Conservation (phyloP, 2,329 filamentous ascomycete species). For the Colletotrichum coccodes region DNA sequence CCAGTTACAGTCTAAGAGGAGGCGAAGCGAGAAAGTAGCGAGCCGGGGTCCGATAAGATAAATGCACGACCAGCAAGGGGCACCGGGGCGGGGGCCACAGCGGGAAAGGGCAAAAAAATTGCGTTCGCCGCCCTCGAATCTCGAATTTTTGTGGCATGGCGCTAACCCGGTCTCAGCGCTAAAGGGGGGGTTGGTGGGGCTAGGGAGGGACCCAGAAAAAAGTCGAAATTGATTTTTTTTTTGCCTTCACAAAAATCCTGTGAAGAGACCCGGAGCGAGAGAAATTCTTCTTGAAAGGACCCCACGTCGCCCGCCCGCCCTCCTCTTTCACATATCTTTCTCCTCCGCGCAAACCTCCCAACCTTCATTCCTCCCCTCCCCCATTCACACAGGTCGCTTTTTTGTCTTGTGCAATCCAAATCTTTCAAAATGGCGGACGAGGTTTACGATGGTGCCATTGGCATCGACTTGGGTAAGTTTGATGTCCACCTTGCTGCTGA, state of each 20-base stretch:
- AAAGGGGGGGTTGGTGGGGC: slow-evolving; percentile 30
- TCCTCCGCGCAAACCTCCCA: slow-evolving; percentile 32
- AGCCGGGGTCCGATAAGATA: slow-evolving; percentile 30
- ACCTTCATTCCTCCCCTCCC: slow-evolving; percentile 35
- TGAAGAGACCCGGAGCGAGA: slow-evolving; percentile 28
- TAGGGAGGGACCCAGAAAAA: slow-evolving; percentile 27
- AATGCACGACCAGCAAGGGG: slow-evolving; percentile 7
- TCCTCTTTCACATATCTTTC: slow-evolving; percentile 30
- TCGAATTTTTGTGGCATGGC: slow-evolving; percentile 29
- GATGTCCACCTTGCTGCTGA: not conserved
- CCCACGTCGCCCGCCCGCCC: slow-evolving; percentile 31
- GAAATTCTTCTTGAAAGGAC: slow-evolving; percentile 35
- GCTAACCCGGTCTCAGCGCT: slow-evolving; percentile 19
- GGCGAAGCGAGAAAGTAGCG: slow-evolving; percentile 12
- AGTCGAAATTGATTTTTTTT: slow-evolving; percentile 35
- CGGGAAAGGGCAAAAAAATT: slow-evolving; percentile 27
- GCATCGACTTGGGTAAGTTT: slow-evolving; percentile 96
- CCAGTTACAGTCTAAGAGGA: not conserved
- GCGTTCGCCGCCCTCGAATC: slow-evolving; percentile 23
- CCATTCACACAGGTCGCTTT: slow-evolving; percentile 35
- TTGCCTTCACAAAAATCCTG: slow-evolving; percentile 32
- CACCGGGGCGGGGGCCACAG: not conserved
- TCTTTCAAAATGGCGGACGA: slow-evolving; percentile 88
- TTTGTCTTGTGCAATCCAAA: slow-evolving; percentile 33
- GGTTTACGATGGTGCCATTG: slow-evolving; percentile 99